Conservation (phyloP, 176 grass and related monocot genomes). For the Phragmites australis region DNA sequence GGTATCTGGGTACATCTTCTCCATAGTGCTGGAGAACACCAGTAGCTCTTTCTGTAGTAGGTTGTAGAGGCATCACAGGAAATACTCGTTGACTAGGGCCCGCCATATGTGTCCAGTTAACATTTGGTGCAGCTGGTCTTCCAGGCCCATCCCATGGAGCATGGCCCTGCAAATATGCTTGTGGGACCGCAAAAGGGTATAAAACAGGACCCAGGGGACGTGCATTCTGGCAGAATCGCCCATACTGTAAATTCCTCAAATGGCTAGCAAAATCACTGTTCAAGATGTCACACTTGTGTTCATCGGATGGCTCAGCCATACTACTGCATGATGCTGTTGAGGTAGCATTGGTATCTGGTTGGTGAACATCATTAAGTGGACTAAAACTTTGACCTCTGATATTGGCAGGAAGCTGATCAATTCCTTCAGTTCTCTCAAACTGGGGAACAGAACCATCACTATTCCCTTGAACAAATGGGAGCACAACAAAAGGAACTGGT, state of each 20-base stretch:
- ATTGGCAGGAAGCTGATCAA: slow-evolving; percentile 50
- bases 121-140: slow-evolving; percentile 61
- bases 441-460: slow-evolving; percentile 49
- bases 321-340: slow-evolving; percentile 47
- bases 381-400: slow-evolving; percentile 45
- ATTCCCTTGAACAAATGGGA: slow-evolving; percentile 52
- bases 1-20: slow-evolving; percentile 80
- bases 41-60: slow-evolving; percentile 51
- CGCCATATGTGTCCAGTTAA: slow-evolving; percentile 63
- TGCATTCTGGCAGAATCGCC: slow-evolving; percentile 66
- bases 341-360: slow-evolving; percentile 43
- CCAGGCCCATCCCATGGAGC: slow-evolving; percentile 72
- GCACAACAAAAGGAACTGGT: slow-evolving; percentile 59
- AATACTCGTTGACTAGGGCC: slow-evolving; percentile 50
- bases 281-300: slow-evolving; percentile 74
- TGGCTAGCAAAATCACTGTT: slow-evolving; percentile 74
- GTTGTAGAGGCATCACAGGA: slow-evolving; percentile 69
- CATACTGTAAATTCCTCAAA: slow-evolving; percentile 67
- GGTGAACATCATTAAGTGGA: slow-evolving; percentile 49
- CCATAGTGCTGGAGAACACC: slow-evolving; percentile 42
- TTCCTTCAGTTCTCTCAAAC: slow-evolving; percentile 61
- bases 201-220: slow-evolving; percentile 39
- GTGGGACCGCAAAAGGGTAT: slow-evolving; percentile 50
- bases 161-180: slow-evolving; percentile 57
- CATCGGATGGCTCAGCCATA: slow-evolving; percentile 51